A percentile compares a stretch with the other conserved stretches of the same genome.
Evolutionary conservation across 2,329 filamentous ascomycete genomes (phyloP).

Genomic region (Cladophialophora exuberans): DNA sequence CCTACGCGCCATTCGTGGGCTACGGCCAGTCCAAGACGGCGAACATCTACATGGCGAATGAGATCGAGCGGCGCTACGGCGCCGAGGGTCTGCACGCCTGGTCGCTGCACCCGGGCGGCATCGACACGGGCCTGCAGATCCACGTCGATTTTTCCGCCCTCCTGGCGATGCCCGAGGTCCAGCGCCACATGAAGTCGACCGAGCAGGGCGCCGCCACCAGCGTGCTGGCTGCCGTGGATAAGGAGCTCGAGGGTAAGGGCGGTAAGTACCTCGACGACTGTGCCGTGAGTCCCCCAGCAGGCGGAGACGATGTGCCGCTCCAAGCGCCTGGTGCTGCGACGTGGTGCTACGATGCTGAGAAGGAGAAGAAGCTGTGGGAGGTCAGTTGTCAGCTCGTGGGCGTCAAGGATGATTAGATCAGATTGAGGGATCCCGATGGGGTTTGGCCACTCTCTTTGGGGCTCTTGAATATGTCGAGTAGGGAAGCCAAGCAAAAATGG

Average conservation of each 20-base stretch:
- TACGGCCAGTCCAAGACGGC: constrained; percentile 57
- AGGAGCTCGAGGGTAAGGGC: constrained; percentile 35
- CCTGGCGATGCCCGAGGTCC: constrained; percentile 21
- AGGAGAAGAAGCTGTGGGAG: constrained; percentile 27
- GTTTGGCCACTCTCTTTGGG: too few species aligned
- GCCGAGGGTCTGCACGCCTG: constrained; percentile 47
- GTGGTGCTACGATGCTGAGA: constrained; percentile 25
- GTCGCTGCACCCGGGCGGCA: constrained; percentile 53
- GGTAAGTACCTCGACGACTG: constrained; percentile 37
- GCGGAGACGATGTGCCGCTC: not conserved
- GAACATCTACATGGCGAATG: constrained; percentile 54
- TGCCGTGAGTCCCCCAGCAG: constrained; percentile 20
- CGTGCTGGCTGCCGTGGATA: constrained; percentile 36
- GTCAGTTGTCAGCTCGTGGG: constrained; percentile 25
- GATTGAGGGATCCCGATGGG: too few species aligned
- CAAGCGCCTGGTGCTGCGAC: constrained; percentile 26
- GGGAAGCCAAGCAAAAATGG: too few species aligned
- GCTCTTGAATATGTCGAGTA: too few species aligned
- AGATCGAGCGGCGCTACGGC: constrained; percentile 55
- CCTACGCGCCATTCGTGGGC: constrained; percentile 39
- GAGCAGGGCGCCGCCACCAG: constrained; percentile 44
- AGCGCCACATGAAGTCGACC: constrained; percentile 36
- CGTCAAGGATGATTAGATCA: constrained; percentile 11
- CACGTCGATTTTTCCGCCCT: constrained; percentile 29
- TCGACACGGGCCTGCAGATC: constrained; percentile 37